Evolutionary conservation across 1,284 basidiomycete species (phyloP).

Genomic region (Ganoderma multipileum): DNA sequence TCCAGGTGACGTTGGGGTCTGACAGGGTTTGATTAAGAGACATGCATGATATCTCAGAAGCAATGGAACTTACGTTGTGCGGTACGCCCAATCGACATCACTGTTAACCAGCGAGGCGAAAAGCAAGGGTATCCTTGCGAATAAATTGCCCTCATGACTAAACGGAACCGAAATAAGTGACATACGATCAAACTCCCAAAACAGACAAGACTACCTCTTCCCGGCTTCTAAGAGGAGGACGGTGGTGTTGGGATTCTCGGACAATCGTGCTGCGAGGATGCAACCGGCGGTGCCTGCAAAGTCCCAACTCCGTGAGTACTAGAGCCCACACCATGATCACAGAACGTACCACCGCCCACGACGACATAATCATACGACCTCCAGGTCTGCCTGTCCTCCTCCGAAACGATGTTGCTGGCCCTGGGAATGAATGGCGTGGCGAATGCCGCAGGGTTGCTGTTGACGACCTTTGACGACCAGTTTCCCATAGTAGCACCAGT

Average conservation of each 20-base stretch:
- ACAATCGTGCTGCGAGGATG: constrained; percentile 13
- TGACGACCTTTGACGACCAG: too few species aligned
- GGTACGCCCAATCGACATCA: constrained; percentile 24
- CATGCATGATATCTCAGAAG: not conserved
- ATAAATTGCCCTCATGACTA: constrained; percentile 24
- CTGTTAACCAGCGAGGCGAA: constrained; percentile 24
- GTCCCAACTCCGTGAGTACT: too few species aligned
- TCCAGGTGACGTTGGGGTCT: constrained; percentile 26
- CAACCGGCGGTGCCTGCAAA: constrained; percentile 21
- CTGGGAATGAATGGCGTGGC: too few species aligned
- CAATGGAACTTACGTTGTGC: constrained; percentile 15
- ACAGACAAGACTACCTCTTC: constrained; percentile 18
- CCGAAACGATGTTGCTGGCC: too few species aligned
- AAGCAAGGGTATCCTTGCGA: constrained; percentile 27
- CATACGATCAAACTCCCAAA: too few species aligned
- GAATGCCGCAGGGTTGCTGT: too few species aligned
- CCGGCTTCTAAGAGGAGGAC: constrained; percentile 33
- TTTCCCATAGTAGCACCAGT: too few species aligned
- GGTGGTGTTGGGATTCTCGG: constrained; percentile 6
- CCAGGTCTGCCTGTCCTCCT: too few species aligned
- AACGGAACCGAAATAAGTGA: not conserved
- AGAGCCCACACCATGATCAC: too few species aligned
- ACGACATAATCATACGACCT: too few species aligned
- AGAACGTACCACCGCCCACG: too few species aligned
- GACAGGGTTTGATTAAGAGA: not conserved